A percentile compares a stretch with the other conserved stretches of the same genome.
phyloP scores from a whole-genome alignment of 108 stramenopile genomes.

The Cylindrotheca fusiformis region DNA sequence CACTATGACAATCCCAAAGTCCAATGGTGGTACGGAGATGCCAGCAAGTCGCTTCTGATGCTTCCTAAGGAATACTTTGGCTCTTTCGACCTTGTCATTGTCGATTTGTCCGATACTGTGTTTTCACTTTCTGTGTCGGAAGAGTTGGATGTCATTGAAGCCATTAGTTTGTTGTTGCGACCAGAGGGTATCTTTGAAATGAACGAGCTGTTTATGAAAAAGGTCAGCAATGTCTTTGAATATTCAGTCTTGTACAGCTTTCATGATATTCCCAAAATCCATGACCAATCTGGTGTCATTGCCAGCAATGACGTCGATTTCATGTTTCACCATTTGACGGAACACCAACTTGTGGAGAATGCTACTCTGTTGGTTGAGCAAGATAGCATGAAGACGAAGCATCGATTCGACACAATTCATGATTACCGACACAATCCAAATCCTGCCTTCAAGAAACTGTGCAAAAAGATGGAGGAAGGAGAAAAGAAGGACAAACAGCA shows the following conservation, averaged over 20 bases:
- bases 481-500: slow-evolving; percentile 13
- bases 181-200: slow-evolving; percentile 52
- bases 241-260: slow-evolving; percentile 26
- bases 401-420: slow-evolving; percentile 4
- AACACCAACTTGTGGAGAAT: slow-evolving; percentile 12
- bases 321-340: slow-evolving; percentile 3
- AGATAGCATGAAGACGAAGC: slow-evolving; percentile 6
- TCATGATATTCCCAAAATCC: slow-evolving; percentile 26
- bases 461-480: slow-evolving; percentile 28
- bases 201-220: slow-evolving; percentile 39
- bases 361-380: slow-evolving; percentile 11
- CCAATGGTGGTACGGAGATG: slow-evolving; percentile 73
- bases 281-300: slow-evolving; percentile 27
- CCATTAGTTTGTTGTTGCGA: slow-evolving; percentile 43
- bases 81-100: slow-evolving; percentile 58
- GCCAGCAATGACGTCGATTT: slow-evolving; percentile 35
- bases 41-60: slow-evolving; percentile 46
- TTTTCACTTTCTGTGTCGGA: slow-evolving; percentile 46
- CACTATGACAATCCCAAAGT: slow-evolving; percentile 56
- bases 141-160: slow-evolving; percentile 49
- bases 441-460: not conserved
- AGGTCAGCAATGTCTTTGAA: slow-evolving; percentile 16
- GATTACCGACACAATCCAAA: slow-evolving; percentile 4
- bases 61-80: slow-evolving; percentile 55
- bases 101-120: slow-evolving; percentile 57